These are phyloP conservation scores for Cytospora piceae DNA, from an alignment of 2,329 filamentous ascomycete species.

Conservation along the genomic window DNA sequence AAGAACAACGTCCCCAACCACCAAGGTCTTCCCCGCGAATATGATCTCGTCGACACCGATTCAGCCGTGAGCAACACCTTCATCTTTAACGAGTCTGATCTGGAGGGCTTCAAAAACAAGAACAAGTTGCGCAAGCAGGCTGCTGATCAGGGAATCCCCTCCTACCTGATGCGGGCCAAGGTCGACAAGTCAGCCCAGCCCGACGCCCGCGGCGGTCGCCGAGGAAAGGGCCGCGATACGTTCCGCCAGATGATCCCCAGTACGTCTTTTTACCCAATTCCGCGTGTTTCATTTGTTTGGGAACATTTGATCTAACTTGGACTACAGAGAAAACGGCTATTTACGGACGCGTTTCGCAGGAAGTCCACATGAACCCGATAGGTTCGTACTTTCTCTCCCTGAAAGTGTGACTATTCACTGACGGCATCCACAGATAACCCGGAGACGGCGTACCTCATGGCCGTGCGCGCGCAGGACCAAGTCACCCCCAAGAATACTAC, in stretches of 20 bases:
- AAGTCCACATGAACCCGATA: conserved; percentile 39
- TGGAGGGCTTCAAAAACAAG: conserved; percentile 73
- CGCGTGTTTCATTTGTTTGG: conserved; percentile 33
- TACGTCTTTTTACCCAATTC: conserved; percentile 45
- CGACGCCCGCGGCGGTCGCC: conserved; percentile 30
- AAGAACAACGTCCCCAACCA: conserved; percentile 67
- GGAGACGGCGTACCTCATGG: conserved; percentile 47
- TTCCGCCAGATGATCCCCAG: conserved; percentile 76
- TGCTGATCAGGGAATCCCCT: conserved; percentile 61
- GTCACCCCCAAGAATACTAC: conserved; percentile 55
- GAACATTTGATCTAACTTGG: conserved; percentile 21
- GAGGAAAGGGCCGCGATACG: conserved; percentile 51
- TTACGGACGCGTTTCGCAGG: conserved; percentile 42
- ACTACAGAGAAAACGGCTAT: conserved; percentile 29
- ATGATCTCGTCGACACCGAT: conserved; percentile 74
- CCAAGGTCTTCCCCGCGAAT: conserved; percentile 81
- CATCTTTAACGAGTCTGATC: conserved; percentile 90
- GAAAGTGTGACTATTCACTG: conserved; percentile 1
- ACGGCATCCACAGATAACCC: conserved; percentile 38
- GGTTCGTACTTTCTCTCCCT: neutral
- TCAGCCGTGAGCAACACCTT: conserved; percentile 78
- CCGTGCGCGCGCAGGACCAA: conserved; percentile 47
- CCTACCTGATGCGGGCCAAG: conserved; percentile 54
- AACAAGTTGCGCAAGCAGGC: conserved; percentile 60
- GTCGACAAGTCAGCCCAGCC: conserved; percentile 52